These are phyloP conservation scores for Alternaria gansuensis DNA, from an alignment of 2,329 filamentous ascomycete genomes.

Conservation along the genomic window DNA sequence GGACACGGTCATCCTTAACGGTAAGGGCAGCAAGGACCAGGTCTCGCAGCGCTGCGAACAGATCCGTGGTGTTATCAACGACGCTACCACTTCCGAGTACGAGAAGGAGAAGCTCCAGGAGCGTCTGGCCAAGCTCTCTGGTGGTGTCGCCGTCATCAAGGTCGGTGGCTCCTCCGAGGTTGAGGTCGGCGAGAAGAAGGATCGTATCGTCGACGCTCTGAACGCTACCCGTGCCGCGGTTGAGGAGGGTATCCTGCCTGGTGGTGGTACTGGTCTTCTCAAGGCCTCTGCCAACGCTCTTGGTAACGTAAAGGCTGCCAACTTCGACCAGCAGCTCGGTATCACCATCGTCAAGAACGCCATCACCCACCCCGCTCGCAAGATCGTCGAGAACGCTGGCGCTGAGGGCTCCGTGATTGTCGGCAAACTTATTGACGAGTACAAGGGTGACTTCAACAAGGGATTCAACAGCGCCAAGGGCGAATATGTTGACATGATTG, in stretches of 20 bases:
- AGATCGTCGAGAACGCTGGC: conserved; percentile 97
- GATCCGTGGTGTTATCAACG: conserved; percentile 95
- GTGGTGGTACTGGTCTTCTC: conserved; percentile 96
- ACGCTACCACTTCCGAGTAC: conserved; percentile 95
- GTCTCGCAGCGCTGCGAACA: conserved; percentile 98
- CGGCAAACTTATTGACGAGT: conserved; percentile 97
- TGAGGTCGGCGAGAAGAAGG: conserved; percentile 99
- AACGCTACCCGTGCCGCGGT: conserved; percentile 98
- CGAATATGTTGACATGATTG: conserved; percentile 99
- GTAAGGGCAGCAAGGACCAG: conserved; percentile 91
- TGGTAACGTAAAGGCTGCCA: conserved; percentile 80
- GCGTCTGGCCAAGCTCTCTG: conserved; percentile 98
- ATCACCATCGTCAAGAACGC: conserved; percentile 97
- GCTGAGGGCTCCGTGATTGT: conserved; percentile 95
- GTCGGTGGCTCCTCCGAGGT: conserved; percentile 97
- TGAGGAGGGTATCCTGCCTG: conserved; percentile 98
- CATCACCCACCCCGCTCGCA: conserved; percentile 93
- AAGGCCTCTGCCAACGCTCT: conserved; percentile 95
- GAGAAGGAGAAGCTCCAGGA: conserved; percentile 99
- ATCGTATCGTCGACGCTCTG: conserved; percentile 96
- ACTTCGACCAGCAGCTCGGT: conserved; percentile 99
- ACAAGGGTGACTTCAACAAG: conserved; percentile 92
- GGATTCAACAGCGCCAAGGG: conserved; percentile 96
- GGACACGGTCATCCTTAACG: conserved; percentile 98
- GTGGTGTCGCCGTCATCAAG: conserved; percentile 99